Base-by-base conservation (phyloP, 805 yeast species). In the Priceomyces melissophilus region DNA sequence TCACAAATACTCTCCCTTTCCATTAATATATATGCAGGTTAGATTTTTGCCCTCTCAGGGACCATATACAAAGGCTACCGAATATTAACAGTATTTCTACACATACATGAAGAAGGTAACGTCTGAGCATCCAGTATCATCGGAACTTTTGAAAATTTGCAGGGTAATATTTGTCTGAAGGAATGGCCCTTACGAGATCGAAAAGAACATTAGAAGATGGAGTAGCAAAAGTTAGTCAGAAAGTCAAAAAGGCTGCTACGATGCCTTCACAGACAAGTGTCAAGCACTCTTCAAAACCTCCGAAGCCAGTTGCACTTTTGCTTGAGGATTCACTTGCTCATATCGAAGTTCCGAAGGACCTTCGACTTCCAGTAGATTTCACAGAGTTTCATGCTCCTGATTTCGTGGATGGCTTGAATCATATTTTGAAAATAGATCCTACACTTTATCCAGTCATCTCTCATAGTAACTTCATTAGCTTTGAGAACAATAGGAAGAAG, bases 381-480 rank as follows among this genome's bases (percentile, higher is more conserved):
- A 50, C 61, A 8, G 54, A 49, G 1, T 55, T 30, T 39, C 74
- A 69, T 38, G 46, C 55, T 2, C 61, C 64, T 0, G 60, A 58
- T 15, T 69, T 69, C 46, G 49, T 67, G 3, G 39, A 52, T 6
- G 74, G 70, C 0, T 46, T 63, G 14, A 44, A 55, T 8, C 61
- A 57, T 39, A 46, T 69, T 5, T 23, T 69, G 7, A 35, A 42
- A 4, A 45, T 50, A 2, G 75, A 69, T 43, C 63, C 66, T 0
- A 43, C 62, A 10, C 54, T 69, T 32, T 69, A 68, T 39, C 65
- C 61, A 2, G 61, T 57, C 0, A 45, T 66, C 4, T 63, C 58
- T 0, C 50, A 59, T 39, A 44, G 43, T 32, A 57, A 63, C 30
- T 69, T 67, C 43, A 12, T 14, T 17, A 47, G 48, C 7, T 41